These are phyloP conservation scores for Bocquillonia castaneifolia DNA, from an alignment of 441 rosid species.

Conservation along the genomic window DNA sequence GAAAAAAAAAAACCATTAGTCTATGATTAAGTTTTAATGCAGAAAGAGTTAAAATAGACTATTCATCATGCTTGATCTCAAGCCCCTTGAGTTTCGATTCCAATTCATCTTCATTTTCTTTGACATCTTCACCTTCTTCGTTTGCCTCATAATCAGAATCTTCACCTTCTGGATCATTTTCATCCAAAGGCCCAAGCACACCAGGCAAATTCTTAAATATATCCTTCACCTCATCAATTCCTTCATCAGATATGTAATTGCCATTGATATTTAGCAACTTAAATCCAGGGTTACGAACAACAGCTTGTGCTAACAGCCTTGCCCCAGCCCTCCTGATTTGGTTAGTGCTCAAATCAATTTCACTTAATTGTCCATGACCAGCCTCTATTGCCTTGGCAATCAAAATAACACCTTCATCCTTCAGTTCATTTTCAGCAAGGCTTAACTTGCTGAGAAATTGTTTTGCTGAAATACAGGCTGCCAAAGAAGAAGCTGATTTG, in stretches of 20 bases:
- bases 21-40: slow-evolving; percentile 1
- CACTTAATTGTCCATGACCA: slow-evolving; percentile 51
- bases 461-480: slow-evolving; percentile 58
- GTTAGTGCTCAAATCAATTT: slow-evolving; percentile 68
- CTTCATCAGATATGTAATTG: slow-evolving; percentile 87
- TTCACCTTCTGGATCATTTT: slow-evolving; percentile 87
- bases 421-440: slow-evolving; percentile 82
- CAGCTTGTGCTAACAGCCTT: slow-evolving; percentile 59
- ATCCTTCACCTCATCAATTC: slow-evolving; percentile 74
- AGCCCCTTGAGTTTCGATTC: slow-evolving; percentile 65
- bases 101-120: slow-evolving; percentile 48
- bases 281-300: slow-evolving; percentile 55
- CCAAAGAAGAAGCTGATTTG: slow-evolving; percentile 53
- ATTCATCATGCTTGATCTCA: slow-evolving; percentile 48
- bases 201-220: slow-evolving; percentile 57
- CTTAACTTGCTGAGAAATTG: slow-evolving; percentile 55
- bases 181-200: slow-evolving; percentile 66
- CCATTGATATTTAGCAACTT: slow-evolving; percentile 67
- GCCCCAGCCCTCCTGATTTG: slow-evolving; percentile 73
- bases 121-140: slow-evolving; percentile 43
- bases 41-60: slow-evolving; percentile 8
- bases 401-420: slow-evolving; percentile 73
- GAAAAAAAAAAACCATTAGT: background rate
- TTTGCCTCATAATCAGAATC: slow-evolving; percentile 54
- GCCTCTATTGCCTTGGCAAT: slow-evolving; percentile 62